A percentile compares a stretch with the other conserved stretches of the same genome.
phyloP scores from a whole-genome alignment of 805 yeast genomes.

The Saccharomyces mikatae region DNA sequence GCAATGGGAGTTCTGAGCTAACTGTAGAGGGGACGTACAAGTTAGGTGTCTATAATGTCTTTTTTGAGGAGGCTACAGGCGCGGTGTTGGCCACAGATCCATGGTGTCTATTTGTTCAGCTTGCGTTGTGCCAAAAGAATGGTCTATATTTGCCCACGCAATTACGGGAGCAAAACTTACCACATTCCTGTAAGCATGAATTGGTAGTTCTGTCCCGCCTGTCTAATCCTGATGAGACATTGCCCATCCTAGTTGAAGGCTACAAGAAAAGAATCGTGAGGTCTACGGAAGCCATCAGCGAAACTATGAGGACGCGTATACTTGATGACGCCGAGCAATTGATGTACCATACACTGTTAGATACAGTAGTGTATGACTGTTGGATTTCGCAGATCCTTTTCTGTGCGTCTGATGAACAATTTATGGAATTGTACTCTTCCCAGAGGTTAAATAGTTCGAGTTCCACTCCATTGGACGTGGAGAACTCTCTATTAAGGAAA shows the following conservation, averaged over 20 bases:
- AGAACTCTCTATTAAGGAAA: conserved; percentile 4
- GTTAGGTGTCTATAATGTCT: conserved; percentile 47
- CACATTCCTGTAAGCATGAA: conserved; percentile 20
- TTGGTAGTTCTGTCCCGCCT: conserved; percentile 41
- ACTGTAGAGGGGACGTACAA: conserved; percentile 32
- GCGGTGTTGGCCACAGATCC: conserved; percentile 50
- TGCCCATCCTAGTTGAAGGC: conserved; percentile 53
- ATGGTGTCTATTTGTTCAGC: conserved; percentile 39
- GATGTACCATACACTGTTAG: conserved; percentile 37
- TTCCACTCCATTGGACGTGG: not conserved
- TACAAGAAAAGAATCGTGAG: conserved; percentile 31
- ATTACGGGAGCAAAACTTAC: conserved; percentile 5
- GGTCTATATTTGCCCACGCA: conserved; percentile 35
- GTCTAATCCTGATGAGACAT: conserved; percentile 40
- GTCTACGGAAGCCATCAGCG: conserved; percentile 32
- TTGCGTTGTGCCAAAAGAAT: conserved; percentile 38
- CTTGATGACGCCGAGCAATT: conserved; percentile 26
- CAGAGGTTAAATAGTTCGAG: not conserved
- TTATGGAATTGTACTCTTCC: conserved; percentile 19
- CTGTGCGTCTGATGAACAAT: conserved; percentile 13
- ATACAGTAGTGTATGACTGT: conserved; percentile 43
- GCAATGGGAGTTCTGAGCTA: not conserved
- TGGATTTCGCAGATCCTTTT: conserved; percentile 34
- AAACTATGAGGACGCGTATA: conserved; percentile 31
- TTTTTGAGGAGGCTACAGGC: conserved; percentile 21